A percentile compares a stretch with the other conserved stretches of the same genome.
Conservation (phyloP, 768 basidiomycete species). For the Boletus subparvulus region DNA sequence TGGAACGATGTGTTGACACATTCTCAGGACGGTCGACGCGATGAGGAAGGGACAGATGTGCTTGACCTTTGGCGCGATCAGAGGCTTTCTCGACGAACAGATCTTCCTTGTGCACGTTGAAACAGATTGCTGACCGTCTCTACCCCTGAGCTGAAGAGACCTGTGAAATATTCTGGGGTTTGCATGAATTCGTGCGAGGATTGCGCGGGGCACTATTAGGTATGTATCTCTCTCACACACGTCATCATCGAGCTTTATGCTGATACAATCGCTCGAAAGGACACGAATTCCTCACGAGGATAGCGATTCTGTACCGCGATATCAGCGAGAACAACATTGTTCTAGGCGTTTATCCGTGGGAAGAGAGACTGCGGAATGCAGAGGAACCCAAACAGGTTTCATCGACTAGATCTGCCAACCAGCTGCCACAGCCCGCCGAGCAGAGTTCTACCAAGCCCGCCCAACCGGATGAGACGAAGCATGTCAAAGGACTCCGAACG, state of each 20-base stretch:
- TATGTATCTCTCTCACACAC: neutral
- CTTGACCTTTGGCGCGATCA: neutral
- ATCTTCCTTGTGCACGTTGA: neutral
- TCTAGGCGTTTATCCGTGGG: neutral
- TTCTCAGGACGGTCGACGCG: neutral
- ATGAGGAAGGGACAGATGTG: neutral
- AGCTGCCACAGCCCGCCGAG: too few relatives aligned
- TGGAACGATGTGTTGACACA: neutral
- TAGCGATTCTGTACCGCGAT: conserved; percentile 32
- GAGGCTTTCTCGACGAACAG: neutral
- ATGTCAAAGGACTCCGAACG: too few relatives aligned
- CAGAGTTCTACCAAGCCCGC: too few relatives aligned
- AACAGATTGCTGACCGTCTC: neutral
- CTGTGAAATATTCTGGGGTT: neutral
- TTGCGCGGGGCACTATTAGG: neutral
- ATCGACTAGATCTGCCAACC: too few relatives aligned
- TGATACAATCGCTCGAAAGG: neutral
- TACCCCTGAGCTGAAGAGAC: neutral
- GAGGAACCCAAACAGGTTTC: too few relatives aligned
- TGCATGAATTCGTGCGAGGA: neutral
- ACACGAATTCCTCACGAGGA: conserved; percentile 4
- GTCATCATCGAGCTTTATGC: neutral
- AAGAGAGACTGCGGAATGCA: too few relatives aligned
- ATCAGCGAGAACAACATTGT: conserved; percentile 3
- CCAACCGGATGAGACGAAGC: too few relatives aligned